These are phyloP conservation scores for Blastobotrys proliferans DNA, from an alignment of 1,139 yeast species.

Conservation along the genomic window DNA sequence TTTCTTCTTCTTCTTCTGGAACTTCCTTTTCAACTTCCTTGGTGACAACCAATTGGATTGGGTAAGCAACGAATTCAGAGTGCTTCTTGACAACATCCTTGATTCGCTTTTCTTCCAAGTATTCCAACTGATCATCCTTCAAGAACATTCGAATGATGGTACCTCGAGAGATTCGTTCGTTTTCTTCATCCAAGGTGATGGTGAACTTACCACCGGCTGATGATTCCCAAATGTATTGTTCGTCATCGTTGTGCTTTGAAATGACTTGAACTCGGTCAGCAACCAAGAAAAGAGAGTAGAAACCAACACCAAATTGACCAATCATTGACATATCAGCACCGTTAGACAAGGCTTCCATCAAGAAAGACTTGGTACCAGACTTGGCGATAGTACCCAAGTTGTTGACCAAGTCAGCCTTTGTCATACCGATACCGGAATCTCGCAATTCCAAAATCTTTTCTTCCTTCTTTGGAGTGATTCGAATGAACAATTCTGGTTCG, in stretches of 20 bases:
- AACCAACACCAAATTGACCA: constrained; percentile 99
- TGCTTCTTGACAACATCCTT: constrained; percentile 99
- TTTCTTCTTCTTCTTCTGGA: constrained; percentile 60
- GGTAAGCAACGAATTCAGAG: constrained; percentile 98
- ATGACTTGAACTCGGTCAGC: constrained; percentile 99
- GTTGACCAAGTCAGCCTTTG: constrained; percentile 98
- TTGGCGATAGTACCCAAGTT: constrained; percentile 99
- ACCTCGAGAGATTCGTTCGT: constrained; percentile 93
- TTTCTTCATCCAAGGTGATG: constrained; percentile 79
- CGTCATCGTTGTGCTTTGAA: constrained; percentile 98
- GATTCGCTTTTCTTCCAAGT: constrained; percentile 98
- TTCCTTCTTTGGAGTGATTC: constrained; percentile 96
- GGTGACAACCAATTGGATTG: constrained; percentile 96
- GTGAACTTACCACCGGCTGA: constrained; percentile 99
- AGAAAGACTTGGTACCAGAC: constrained; percentile 97
- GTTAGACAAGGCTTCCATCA: constrained; percentile 96
- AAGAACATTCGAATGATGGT: constrained; percentile 90
- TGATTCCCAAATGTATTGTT: constrained; percentile 99
- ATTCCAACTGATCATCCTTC: constrained; percentile 98
- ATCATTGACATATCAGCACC: constrained; percentile 99
- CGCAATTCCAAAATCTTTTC: constrained; percentile 92
- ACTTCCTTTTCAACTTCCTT: constrained; percentile 98
- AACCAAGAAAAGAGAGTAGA: constrained; percentile 98
- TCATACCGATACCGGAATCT: constrained; percentile 99
- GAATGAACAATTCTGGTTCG: constrained; percentile 94